Evolutionary conservation across 2,329 filamentous ascomycete species (phyloP), one percentile per base, ranked within the genome.

Genomic region (Diaporthe amygdali): DNA sequence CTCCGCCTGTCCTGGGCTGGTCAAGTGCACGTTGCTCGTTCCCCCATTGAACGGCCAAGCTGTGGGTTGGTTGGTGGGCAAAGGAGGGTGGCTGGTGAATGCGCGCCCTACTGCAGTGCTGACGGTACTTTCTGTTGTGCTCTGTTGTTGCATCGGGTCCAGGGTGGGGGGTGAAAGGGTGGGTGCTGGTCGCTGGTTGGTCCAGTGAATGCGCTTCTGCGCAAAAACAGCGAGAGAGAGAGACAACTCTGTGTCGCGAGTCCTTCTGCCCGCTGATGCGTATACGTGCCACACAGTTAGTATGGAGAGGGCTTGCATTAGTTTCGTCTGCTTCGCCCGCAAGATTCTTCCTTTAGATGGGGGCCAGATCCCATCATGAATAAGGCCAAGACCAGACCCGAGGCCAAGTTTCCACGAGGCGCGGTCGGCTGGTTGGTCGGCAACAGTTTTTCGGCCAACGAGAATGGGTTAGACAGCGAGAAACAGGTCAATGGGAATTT

Each of bases 51-150:
- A 27, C 14, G 55, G 37, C 37, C 37, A 61, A 32, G 10, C 25
- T 61, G 55, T 32, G 44, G 55, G 55, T 37, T 41, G 39, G 34
- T 15, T 17, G 22, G 32, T 61, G 55, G 55, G 30, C 55, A 44
- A 39, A 3, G 6, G 55, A 3, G 6, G 55, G 55, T 46, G 59
- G 59, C 59, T 63, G 59, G 59, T 14, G 47, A 44, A 64, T 64
- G 44, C n/a, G 44, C 59, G 59, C 44, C 41, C 59, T 64, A 64
- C 41, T 64, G 59, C 59, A 64, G 44, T 64, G 59, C 59, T 64
- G 59, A 64, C 59, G 22, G 15, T 61, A 25, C 25, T 44, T 17
- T 56, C n/a, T 39, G 34, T 25, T 25, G n/a, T 17, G 34, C 37
- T n/a, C 12, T 30, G 54, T 39, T n/a, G 37, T 44, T 59, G 55